A percentile compares a stretch with the other conserved stretches of the same genome.
Conservation (phyloP, 768 basidiomycete genomes). For the Lactifluus pinguis region DNA sequence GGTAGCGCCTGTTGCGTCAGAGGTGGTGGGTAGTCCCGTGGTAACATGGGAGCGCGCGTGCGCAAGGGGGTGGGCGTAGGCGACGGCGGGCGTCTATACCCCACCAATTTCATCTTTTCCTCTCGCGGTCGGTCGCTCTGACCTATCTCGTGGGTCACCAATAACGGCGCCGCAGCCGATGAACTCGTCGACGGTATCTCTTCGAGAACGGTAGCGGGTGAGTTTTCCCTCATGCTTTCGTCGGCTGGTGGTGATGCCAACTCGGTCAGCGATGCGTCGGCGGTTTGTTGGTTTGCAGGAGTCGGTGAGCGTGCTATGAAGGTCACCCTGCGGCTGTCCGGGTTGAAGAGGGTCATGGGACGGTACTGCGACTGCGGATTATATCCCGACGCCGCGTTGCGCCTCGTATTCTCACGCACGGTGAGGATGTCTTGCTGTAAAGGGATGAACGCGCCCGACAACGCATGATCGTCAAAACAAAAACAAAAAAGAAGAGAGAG, state of each 20-base stretch:
- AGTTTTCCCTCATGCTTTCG: background rate
- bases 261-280: background rate
- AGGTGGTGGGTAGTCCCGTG: background rate
- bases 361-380: conserved; percentile 12
- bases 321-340: conserved; percentile 31
- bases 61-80: background rate
- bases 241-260: background rate
- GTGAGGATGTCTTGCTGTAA: conserved; percentile 23
- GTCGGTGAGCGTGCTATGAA: conserved; percentile 25
- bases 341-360: background rate
- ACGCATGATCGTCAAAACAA: background rate
- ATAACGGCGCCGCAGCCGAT: background rate
- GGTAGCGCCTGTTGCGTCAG: background rate
- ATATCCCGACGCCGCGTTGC: conserved; percentile 27
- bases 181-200: background rate
- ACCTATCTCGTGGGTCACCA: background rate
- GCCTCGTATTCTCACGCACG: conserved; percentile 34
- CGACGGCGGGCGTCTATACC: background rate
- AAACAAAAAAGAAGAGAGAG: too few relatives aligned
- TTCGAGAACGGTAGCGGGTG: background rate
- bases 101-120: background rate
- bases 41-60: background rate
- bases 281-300: background rate
- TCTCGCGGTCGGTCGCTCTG: background rate
- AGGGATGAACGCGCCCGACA: background rate